Evolutionary conservation across 306 rosid species (phyloP).

Genomic region (Trichosanthes truncata): DNA sequence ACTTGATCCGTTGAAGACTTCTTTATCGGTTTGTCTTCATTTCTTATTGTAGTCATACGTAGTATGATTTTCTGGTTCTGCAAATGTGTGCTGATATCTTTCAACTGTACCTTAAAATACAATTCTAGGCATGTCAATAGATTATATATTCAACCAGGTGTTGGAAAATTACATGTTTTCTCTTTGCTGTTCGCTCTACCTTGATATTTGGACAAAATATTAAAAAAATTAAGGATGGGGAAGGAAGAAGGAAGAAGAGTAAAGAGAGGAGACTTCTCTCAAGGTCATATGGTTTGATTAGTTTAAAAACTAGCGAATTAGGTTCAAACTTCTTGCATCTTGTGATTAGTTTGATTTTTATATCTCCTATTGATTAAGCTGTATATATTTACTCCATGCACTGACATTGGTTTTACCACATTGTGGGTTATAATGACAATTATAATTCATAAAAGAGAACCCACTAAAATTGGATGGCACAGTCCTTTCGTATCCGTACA

Average conservation of each 20-base stretch:
- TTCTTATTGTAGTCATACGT: neutral
- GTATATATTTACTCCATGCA: neutral
- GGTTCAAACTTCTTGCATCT: slow-evolving; percentile 12
- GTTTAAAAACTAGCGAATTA: slow-evolving; percentile 5
- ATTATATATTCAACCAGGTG: neutral
- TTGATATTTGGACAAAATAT: neutral
- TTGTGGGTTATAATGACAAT: neutral
- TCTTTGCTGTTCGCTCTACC: neutral
- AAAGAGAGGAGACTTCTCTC: neutral
- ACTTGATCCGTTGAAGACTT: neutral
- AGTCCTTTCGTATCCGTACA: neutral
- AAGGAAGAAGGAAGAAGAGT: neutral
- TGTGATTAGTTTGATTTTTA: neutral
- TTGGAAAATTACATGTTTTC: neutral
- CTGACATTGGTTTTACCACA: slow-evolving; percentile 5
- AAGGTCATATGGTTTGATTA: neutral
- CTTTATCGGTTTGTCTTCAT: neutral
- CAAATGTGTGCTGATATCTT: neutral
- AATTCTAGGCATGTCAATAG: neutral
- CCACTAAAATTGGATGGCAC: neutral
- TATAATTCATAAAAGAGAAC: neutral
- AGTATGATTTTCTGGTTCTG: neutral
- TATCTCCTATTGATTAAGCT: neutral
- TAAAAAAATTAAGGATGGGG: neutral
- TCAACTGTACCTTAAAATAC: neutral